phyloP scores from a whole-genome alignment of 2,329 filamentous ascomycete genomes.

The Thelonectria rubi region DNA sequence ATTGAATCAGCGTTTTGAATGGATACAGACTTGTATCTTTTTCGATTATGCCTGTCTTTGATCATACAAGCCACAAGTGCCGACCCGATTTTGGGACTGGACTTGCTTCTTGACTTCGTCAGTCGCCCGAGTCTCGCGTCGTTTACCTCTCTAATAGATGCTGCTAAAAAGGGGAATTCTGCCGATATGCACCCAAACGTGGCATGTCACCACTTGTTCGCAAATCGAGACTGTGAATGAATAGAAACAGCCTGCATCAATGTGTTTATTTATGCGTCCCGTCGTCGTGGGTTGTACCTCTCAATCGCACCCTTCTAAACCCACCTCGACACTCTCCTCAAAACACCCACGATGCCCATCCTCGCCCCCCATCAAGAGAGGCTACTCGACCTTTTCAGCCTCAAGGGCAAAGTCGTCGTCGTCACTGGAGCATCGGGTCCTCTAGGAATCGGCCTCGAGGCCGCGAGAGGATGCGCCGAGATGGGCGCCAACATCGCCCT shows the following conservation, averaged over 20 bases:
- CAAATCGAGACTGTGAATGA: background rate
- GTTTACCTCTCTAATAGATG: background rate
- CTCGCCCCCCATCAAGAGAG: background rate
- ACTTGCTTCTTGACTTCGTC: background rate
- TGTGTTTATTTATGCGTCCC: too few species aligned
- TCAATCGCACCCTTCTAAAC: background rate
- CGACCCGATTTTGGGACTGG: too few species aligned
- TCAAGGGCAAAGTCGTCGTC: slow-evolving; percentile 12
- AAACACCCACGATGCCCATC: background rate
- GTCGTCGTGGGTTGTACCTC: too few species aligned
- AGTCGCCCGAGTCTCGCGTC: background rate
- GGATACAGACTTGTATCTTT: background rate
- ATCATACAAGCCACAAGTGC: too few species aligned
- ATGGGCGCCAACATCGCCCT: slow-evolving; percentile 9
- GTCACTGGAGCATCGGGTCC: slow-evolving; percentile 10
- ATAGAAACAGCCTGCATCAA: background rate
- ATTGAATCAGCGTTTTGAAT: background rate
- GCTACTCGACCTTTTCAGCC: background rate
- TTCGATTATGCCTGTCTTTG: too few species aligned
- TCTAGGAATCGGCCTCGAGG: slow-evolving; percentile 6
- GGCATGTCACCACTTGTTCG: background rate
- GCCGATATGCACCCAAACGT: background rate
- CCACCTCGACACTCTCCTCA: background rate
- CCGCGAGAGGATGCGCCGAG: background rate
- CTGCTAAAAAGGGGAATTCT: background rate